Evolutionary conservation across 306 rosid genomes (phyloP).

Genomic region (Adenanthera pavonina): DNA sequence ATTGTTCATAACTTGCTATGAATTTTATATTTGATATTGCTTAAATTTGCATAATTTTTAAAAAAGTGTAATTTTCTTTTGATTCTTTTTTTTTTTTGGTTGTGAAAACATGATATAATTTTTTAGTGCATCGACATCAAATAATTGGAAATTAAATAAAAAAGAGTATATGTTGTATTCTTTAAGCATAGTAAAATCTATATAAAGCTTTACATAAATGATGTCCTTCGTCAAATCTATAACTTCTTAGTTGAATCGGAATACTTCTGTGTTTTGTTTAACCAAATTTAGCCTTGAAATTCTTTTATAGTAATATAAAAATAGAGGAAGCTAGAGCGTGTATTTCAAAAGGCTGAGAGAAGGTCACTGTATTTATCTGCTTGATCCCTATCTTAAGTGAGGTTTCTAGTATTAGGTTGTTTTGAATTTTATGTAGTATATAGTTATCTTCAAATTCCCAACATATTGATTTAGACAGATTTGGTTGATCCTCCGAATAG

Average conservation of each 20-base stretch:
- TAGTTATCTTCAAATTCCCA: constrained; percentile 25
- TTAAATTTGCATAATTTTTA: too few relatives aligned
- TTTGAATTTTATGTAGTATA: constrained; percentile 2
- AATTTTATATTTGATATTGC: too few relatives aligned
- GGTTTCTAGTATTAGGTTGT: constrained; percentile 18
- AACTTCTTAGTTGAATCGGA: not conserved
- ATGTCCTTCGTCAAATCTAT: not conserved
- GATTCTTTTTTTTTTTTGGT: too few relatives aligned
- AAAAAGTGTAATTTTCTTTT: too few relatives aligned
- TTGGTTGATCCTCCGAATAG: constrained; percentile 28
- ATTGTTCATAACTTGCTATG: too few relatives aligned
- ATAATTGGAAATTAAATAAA: not conserved
- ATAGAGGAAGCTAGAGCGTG: not conserved
- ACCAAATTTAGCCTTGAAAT: not conserved
- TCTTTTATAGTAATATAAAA: not conserved
- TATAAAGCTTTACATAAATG: not conserved
- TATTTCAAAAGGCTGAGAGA: not conserved
- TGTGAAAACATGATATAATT: too few relatives aligned
- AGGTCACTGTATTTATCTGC: not conserved
- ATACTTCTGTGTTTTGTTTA: not conserved
- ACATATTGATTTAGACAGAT: constrained; percentile 36
- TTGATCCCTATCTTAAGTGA: not conserved
- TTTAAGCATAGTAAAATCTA: not conserved
- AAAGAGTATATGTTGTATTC: not conserved
- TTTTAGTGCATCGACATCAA: not conserved